Percentiles rank a stretch among this genome's conserved stretches.
phyloP scores from a whole-genome alignment of 148 eudicot genomes.

The Camellia sinensis region DNA sequence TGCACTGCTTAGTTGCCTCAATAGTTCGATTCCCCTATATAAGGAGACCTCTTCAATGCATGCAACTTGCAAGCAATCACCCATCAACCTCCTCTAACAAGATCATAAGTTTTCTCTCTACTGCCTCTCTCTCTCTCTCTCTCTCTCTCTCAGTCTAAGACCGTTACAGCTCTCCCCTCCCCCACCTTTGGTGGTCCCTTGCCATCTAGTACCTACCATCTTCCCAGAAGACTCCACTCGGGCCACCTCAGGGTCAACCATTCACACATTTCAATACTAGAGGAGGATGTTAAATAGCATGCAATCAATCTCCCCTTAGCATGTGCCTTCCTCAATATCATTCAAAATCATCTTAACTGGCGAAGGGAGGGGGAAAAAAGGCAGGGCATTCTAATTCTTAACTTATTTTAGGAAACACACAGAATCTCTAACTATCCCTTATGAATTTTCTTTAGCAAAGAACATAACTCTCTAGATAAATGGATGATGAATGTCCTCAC shows the following conservation, averaged over 20 bases:
- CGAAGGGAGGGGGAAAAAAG: background rate
- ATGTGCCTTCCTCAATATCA: background rate
- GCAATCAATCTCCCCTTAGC: background rate
- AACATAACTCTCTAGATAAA: background rate
- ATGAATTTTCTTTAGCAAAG: background rate
- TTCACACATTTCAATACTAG: background rate
- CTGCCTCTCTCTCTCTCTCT: too few species aligned
- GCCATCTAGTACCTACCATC: too few species aligned
- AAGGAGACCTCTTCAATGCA: background rate
- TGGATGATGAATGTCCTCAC: conserved; percentile 28
- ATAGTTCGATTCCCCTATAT: background rate
- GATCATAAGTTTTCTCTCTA: background rate
- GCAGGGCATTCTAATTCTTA: background rate
- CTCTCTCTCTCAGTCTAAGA: background rate
- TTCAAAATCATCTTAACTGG: background rate
- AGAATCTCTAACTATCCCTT: background rate
- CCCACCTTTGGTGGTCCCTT: background rate
- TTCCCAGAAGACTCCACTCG: background rate
- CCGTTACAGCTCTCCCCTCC: background rate
- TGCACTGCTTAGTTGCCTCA: background rate
- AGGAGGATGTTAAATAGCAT: background rate
- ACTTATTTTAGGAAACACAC: background rate
- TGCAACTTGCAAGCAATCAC: background rate
- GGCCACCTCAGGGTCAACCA: background rate
- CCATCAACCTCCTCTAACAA: background rate